These are phyloP conservation scores for Phytophthora sojae DNA, from an alignment of 352 stramenopile genomes.

Conservation along the genomic window DNA sequence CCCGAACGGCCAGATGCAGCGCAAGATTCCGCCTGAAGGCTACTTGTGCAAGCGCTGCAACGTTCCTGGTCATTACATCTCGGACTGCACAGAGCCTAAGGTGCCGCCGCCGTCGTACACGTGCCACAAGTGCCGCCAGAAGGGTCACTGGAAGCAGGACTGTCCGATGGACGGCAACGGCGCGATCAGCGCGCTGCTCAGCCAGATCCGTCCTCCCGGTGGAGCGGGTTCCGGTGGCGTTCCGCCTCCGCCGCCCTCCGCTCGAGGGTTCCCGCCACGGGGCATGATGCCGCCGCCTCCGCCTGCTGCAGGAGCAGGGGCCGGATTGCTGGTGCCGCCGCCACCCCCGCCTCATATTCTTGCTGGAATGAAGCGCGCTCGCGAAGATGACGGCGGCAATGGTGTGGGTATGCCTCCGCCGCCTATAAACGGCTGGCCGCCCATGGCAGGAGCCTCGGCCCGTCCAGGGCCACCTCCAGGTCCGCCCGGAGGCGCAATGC, in stretches of 20 bases:
- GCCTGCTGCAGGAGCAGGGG: conserved; percentile 13
- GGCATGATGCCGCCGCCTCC: conserved; percentile 49
- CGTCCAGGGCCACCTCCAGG: conserved; percentile 11
- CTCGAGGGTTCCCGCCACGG: conserved; percentile 33
- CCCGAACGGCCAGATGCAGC: conserved; percentile 37
- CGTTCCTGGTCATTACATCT: conserved; percentile 87
- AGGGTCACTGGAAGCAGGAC: conserved; percentile 91
- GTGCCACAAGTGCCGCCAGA: conserved; percentile 89
- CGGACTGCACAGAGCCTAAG: conserved; percentile 86
- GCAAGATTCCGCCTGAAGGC: conserved; percentile 70
- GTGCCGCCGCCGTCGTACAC: conserved; percentile 83
- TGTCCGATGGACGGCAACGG: conserved; percentile 80
- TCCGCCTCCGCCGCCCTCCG: conserved; percentile 20
- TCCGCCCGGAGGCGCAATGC: conserved; percentile 9
- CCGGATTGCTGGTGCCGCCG: conserved; percentile 43
- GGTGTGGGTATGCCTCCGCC: conserved; percentile 18
- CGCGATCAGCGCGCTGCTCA: conserved; percentile 53
- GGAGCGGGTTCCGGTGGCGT: conserved; percentile 11
- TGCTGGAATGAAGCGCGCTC: conserved; percentile 53
- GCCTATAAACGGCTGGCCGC: conserved; percentile 35
- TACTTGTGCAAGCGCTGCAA: conserved; percentile 91
- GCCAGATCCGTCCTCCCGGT: conserved; percentile 37
- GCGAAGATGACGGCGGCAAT: conserved; percentile 34
- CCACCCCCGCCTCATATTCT: conserved; percentile 57
- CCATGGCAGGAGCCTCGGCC: conserved; percentile 6